phyloP scores from a whole-genome alignment of 2,329 filamentous ascomycete species.

The Pseudocercospora eumusae region DNA sequence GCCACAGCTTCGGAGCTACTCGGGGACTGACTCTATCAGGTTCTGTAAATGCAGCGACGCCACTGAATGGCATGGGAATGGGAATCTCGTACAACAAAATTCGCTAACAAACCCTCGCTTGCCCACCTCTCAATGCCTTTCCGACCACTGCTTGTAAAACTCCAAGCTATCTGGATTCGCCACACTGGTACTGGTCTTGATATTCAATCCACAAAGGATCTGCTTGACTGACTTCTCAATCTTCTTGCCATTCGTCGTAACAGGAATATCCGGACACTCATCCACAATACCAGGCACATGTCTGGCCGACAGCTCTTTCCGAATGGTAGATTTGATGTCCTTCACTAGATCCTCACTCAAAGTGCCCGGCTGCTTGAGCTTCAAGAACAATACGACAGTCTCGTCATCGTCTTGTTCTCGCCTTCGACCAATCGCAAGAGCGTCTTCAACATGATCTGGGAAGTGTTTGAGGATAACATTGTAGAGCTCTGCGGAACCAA shows the following conservation, averaged over 20 bases:
- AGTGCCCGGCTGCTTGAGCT: slow-evolving; percentile 62
- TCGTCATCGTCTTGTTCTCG: slow-evolving; percentile 73
- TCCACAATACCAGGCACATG: slow-evolving; percentile 86
- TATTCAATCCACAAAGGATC: slow-evolving; percentile 81
- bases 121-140: slow-evolving; percentile 45
- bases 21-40: background rate
- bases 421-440: slow-evolving; percentile 80
- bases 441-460: slow-evolving; percentile 74
- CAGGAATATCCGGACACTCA: slow-evolving; percentile 81
- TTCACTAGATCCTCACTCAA: slow-evolving; percentile 63
- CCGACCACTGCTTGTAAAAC: slow-evolving; percentile 82
- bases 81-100: no score
- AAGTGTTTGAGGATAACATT: slow-evolving; percentile 89
- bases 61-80: no score
- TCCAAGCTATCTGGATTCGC: slow-evolving; percentile 84
- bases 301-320: slow-evolving; percentile 77
- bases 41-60: no score
- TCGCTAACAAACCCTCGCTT: no score
- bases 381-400: slow-evolving; percentile 84
- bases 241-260: slow-evolving; percentile 96
- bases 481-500: slow-evolving; percentile 94
- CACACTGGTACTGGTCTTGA: slow-evolving; percentile 91
- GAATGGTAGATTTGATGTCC: slow-evolving; percentile 68
- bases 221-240: slow-evolving; percentile 97
- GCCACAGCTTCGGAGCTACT: background rate